Conservation (phyloP, 495 filamentous ascomycete species). For the Rhypophila decipiens region DNA sequence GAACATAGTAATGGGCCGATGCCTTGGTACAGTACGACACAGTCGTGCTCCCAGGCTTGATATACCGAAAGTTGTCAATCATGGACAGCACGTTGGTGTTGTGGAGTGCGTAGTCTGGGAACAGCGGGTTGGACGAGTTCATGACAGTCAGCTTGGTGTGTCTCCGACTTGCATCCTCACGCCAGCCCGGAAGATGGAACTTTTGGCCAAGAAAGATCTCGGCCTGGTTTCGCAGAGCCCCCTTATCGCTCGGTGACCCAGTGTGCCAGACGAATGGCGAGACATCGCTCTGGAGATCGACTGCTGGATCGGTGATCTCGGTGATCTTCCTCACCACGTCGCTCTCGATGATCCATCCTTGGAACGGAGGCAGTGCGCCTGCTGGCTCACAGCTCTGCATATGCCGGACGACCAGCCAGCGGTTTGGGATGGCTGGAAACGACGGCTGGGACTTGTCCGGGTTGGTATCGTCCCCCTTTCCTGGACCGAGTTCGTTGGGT, state of each 20-base stretch:
- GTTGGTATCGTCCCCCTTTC: background rate
- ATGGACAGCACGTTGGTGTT: slow-evolving; percentile 45
- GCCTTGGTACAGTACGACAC: slow-evolving; percentile 11
- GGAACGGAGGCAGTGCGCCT: background rate
- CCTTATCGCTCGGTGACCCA: background rate
- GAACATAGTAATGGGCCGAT: slow-evolving; percentile 37
- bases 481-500: background rate
- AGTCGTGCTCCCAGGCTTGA: background rate
- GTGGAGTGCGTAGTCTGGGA: slow-evolving; percentile 44
- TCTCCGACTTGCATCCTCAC: background rate
- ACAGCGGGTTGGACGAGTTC: slow-evolving; percentile 36
- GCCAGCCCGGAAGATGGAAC: background rate
- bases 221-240: background rate
- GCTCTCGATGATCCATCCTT: background rate
- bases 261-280: background rate
- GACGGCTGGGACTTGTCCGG: background rate
- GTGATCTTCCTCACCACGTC: background rate
- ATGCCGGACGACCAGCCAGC: background rate
- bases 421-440: background rate
- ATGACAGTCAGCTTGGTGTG: background rate
- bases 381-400: background rate
- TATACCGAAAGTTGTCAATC: slow-evolving; percentile 36
- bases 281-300: background rate
- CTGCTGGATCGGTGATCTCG: background rate
- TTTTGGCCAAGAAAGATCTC: background rate